Conservation (phyloP, 2,329 filamentous ascomycete species). For the Cordyceps farinosa region DNA sequence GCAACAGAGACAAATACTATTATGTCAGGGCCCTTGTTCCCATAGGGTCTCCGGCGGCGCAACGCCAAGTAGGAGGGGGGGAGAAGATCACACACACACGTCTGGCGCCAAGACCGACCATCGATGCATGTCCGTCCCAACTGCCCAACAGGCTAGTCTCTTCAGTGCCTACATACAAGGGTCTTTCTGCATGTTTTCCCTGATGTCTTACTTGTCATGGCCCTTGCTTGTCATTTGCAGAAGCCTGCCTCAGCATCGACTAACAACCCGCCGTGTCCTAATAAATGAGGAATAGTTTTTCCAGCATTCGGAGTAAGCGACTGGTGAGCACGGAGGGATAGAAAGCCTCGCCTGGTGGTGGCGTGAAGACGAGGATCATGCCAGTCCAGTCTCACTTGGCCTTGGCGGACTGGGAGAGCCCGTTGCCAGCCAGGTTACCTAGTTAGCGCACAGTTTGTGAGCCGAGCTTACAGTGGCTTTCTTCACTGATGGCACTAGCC, state of each 20-base stretch:
- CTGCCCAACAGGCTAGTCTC: not conserved
- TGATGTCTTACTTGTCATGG: not conserved
- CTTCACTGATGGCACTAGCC: not conserved
- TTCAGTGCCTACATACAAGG: not conserved
- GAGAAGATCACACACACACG: not conserved
- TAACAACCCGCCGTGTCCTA: not conserved
- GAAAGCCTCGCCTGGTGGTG: not conserved
- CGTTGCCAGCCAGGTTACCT: not conserved
- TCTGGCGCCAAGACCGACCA: constrained; percentile 6
- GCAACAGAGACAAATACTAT: not conserved
- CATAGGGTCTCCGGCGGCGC: not conserved
- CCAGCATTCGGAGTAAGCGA: no score
- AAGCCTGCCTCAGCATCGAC: no score
- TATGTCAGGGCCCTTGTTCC: not conserved
- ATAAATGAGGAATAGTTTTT: not conserved
- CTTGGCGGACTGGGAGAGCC: not conserved
- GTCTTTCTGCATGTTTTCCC: not conserved
- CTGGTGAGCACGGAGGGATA: no score
- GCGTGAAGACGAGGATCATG: not conserved
- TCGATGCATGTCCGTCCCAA: constrained; percentile 5
- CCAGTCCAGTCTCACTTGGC: not conserved
- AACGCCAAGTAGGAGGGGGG: not conserved
- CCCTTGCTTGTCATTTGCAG: not conserved
- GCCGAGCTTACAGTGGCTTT: no score
- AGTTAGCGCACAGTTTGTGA: not conserved